A percentile compares a stretch with the other conserved stretches of the same genome.
Conservation (phyloP, 192 early-diverging fungal genomes). For the Rhizoclosmatium globosum region DNA sequence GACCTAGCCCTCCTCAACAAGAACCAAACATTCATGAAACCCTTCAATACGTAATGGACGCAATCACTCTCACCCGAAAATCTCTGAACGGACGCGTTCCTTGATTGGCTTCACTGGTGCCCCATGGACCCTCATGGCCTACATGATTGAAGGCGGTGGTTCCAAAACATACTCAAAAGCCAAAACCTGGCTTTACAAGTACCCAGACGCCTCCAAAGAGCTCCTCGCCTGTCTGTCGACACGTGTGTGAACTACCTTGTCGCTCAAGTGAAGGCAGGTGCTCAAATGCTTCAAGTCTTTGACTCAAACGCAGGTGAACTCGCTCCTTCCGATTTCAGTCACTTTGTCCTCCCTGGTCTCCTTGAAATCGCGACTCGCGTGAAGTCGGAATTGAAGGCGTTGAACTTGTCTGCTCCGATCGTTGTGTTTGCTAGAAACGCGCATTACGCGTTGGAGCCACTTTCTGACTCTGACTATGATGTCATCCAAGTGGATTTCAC, state of each 20-base stretch:
- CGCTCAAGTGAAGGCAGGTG: constrained; percentile 94
- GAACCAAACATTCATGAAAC: constrained; percentile 75
- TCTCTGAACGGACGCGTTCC: constrained; percentile 82
- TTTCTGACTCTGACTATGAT: constrained; percentile 75
- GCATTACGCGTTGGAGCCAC: constrained; percentile 82
- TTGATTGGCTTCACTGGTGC: constrained; percentile 96
- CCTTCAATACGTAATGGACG: constrained; percentile 91
- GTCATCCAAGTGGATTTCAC: constrained; percentile 94
- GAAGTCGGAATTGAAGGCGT: constrained; percentile 56
- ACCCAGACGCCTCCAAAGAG: constrained; percentile 77
- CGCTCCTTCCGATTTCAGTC: constrained; percentile 77
- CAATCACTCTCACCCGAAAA: constrained; percentile 91
- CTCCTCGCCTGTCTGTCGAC: constrained; percentile 86
- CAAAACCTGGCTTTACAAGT: constrained; percentile 88
- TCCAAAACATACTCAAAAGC: constrained; percentile 90
- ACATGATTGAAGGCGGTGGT: constrained; percentile 98
- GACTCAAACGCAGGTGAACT: constrained; percentile 98
- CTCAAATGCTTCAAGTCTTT: constrained; percentile 97
- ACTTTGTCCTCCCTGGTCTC: constrained; percentile 91
- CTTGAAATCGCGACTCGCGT: constrained; percentile 81
- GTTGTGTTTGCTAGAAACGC: constrained; percentile 93
- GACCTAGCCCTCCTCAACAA: constrained; percentile 73
- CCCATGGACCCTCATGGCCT: constrained; percentile 98
- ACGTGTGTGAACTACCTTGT: constrained; percentile 86
- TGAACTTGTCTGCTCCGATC: constrained; percentile 76